Base-by-base conservation (phyloP, 805 yeast genomes). In the Limtongozyma cylindracea region DNA sequence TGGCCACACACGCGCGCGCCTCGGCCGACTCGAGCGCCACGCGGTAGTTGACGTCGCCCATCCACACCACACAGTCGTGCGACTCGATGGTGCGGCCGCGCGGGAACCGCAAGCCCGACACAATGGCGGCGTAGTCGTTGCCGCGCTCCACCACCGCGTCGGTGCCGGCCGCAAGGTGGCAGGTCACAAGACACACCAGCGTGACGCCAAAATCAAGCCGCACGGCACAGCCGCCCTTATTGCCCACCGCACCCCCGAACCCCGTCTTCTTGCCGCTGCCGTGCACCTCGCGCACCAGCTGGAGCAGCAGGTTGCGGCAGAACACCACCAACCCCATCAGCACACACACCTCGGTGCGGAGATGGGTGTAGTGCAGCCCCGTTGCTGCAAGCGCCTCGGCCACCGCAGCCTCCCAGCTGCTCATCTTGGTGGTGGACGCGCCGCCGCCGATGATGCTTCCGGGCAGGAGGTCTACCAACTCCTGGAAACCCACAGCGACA, bases 191-290 rank as follows among this genome's bases (percentile, higher is more conserved):
- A 29, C 91, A 80, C 35, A 80, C 70, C 2, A 42, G 28, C 0
- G 93, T 71, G 16, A 66, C 59, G 1, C 88, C 88, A 41, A 60
- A 77, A 22, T 71, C 63, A 44, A 84, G 74, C 28, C 94, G 57
- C 10, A 88, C 77, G 0, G 92, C 94, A 27, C 82, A 91, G 4
- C 91, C 94, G 20, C 98, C 98, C 42, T 84, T 84, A 41, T 88
- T 84, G 10, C 95, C 98, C 0, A 96, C 65, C 49, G 88, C 84
- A 20, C 98, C 98, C 18, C 95, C 94, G 24, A 88, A 50, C 0
- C 96, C 98, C 0, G 96, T 84, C 43, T 84, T 84, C 35, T 82
- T 84, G 8, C 74, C 61, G n/a, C 82, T 61, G n/a, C 95, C 95
- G 32, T 80, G 82, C 4, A 88, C 94, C 35, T 72, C 70, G 9